Evolutionary conservation across 345 rosid species (phyloP), one percentile per base, ranked within the genome.

Genomic region (Populus davidiana): DNA sequence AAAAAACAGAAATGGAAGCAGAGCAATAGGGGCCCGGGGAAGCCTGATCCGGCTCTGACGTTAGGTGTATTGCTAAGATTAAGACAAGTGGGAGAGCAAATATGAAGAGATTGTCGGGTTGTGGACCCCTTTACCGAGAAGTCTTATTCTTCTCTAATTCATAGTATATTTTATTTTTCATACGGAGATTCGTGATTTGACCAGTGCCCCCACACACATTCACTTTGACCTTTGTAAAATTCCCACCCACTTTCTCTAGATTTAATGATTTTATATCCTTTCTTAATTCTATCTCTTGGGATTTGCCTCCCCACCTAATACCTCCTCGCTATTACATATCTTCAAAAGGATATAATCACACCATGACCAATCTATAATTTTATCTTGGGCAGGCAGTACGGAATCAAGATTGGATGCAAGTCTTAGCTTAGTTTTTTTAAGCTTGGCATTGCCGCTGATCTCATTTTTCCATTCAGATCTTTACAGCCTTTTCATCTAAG

Each of bases 11-110:
- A 25, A 43, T 13, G 8, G 17, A 44, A 7, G 17, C 17, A 17
- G 52, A 1, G 11, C 5, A 17, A 8, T 12, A 0, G 61, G 67
- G 72, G 67, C 5, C 50, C 12, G 5, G 31, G 47, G 67, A 54
- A 20, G 38, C 80, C 63, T 33, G 83, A 72, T 76, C 80, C 66
- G 74, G 43, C 44, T 50, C 64, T 61, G 35, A 62, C 80, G 64
- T 63, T 52, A 14, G 78, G 38, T 70, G 72, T 16, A 56, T 66
- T 21, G 64, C 54, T 44, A 11, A 71, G 23, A 29, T 72, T 35
- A 33, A 47, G 75, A 73, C 74, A 72, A 25, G 65, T 71, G 50
- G 76, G 64, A 20, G 72, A 66, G 69, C 73, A 80, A 71, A 69
- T 31, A 25, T 5, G 80, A 54, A 25, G 66, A 67, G 20, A 25